Evolutionary conservation across 306 rosid genomes (phyloP).

Genomic region (Luffa acutangula): DNA sequence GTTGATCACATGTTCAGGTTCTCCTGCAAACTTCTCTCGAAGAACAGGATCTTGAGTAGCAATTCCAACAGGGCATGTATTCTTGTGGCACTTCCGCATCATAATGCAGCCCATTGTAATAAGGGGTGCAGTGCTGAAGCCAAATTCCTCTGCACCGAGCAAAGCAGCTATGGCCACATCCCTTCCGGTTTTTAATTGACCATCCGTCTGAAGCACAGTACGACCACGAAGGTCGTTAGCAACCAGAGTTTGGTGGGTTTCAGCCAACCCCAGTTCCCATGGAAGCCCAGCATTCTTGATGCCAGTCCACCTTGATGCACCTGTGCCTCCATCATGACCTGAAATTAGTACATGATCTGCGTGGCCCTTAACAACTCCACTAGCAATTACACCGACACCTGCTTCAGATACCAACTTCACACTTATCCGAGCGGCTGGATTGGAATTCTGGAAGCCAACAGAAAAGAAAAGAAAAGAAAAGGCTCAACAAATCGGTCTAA

Average conservation of each 20-base stretch:
- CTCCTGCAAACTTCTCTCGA: conserved; percentile 96
- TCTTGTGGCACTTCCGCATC: conserved; percentile 99
- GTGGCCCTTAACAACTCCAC: conserved; percentile 99
- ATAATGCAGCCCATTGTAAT: conserved; percentile 97
- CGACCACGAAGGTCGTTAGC: conserved; percentile 98
- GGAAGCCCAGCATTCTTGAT: conserved; percentile 99
- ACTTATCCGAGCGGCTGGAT: conserved; percentile 89
- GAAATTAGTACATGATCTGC: conserved; percentile 95
- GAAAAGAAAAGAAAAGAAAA: conserved; percentile 8
- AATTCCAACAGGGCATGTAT: conserved; percentile 96
- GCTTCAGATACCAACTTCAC: conserved; percentile 98
- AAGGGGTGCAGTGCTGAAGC: conserved; percentile 98
- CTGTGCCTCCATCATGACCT: conserved; percentile 99
- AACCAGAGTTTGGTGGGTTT: conserved; percentile 96
- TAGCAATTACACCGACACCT: conserved; percentile 97
- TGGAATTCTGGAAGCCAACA: conserved; percentile 57
- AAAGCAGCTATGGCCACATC: conserved; percentile 97
- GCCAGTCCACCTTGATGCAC: conserved; percentile 99
- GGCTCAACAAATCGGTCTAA: not conserved
- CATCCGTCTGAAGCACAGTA: conserved; percentile 91
- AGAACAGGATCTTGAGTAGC: conserved; percentile 99
- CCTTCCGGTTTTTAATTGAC: conserved; percentile 98
- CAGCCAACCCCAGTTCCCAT: conserved; percentile 99
- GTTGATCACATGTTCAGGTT: conserved; percentile 95
- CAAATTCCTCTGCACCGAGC: conserved; percentile 99